Conservation (phyloP, 2,329 filamentous ascomycete genomes). For the Colletotrichum viniferum region DNA sequence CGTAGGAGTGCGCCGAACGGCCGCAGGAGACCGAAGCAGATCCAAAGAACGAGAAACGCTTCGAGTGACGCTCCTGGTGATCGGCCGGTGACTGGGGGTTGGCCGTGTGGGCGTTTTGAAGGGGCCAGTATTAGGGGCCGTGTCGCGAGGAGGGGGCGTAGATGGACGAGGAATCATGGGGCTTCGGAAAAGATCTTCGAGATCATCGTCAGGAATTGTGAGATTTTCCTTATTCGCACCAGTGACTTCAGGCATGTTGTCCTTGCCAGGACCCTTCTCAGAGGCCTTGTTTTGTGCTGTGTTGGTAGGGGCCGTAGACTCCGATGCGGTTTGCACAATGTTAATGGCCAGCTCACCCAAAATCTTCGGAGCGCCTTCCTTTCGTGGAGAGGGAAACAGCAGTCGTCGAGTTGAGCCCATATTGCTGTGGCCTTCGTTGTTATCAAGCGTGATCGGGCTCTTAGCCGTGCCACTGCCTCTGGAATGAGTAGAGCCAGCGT, state of each 20-base stretch:
- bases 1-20: slow-evolving; percentile 55
- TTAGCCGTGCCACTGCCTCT: slow-evolving; percentile 58
- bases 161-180: slow-evolving; percentile 49
- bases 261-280: slow-evolving; percentile 45
- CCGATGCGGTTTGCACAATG: slow-evolving; percentile 45
- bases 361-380: slow-evolving; percentile 65
- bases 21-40: slow-evolving; percentile 47
- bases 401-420: slow-evolving; percentile 68
- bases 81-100: slow-evolving; percentile 65
- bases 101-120: slow-evolving; percentile 69
- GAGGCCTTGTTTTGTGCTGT: slow-evolving; percentile 34
- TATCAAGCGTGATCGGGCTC: slow-evolving; percentile 60
- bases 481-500: slow-evolving; percentile 56
- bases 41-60: slow-evolving; percentile 62
- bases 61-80: slow-evolving; percentile 66
- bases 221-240: slow-evolving; percentile 55
- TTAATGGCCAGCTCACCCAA: slow-evolving; percentile 64
- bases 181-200: slow-evolving; percentile 72
- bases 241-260: not conserved
- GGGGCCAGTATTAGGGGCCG: slow-evolving; percentile 46
- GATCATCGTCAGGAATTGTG: slow-evolving; percentile 52
- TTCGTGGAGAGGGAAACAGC: slow-evolving; percentile 78
- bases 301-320: slow-evolving; percentile 32
- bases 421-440: slow-evolving; percentile 50
- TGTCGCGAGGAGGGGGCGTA: slow-evolving; percentile 56